phyloP scores from a whole-genome alignment of 345 rosid species.

The Rhizophora apiculata region DNA sequence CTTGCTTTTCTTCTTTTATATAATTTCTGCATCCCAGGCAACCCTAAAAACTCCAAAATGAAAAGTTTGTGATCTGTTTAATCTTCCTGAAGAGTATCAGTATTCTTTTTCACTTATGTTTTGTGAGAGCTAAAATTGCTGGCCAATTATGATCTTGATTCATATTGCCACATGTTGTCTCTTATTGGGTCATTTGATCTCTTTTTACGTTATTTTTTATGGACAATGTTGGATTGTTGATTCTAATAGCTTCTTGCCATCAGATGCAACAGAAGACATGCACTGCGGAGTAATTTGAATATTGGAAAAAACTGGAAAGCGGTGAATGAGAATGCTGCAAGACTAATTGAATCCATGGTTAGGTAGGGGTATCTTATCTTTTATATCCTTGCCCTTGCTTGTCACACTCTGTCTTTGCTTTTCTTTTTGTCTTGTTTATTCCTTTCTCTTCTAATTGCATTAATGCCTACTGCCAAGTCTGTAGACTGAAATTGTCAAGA shows the following conservation, averaged over 20 bases:
- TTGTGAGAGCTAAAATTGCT: too few relatives aligned
- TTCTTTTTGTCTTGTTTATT: background rate
- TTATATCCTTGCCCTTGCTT: background rate
- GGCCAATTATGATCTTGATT: too few relatives aligned
- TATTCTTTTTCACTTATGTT: too few relatives aligned
- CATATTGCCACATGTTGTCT: too few relatives aligned
- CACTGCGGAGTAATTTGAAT: constrained; percentile 43
- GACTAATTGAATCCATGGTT: constrained; percentile 53
- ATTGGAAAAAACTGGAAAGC: constrained; percentile 39
- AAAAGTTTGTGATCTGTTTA: too few relatives aligned
- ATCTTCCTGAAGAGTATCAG: too few relatives aligned
- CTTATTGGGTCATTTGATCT: background rate
- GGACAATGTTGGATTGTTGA: constrained; percentile 1
- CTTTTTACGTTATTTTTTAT: background rate
- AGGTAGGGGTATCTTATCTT: constrained; percentile 38
- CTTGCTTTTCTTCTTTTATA: too few relatives aligned
- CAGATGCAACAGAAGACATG: constrained; percentile 53
- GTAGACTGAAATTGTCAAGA: too few relatives aligned
- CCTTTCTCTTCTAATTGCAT: too few relatives aligned
- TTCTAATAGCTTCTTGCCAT: background rate
- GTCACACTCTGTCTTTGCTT: background rate
- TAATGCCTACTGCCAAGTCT: background rate
- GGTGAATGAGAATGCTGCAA: constrained; percentile 56
- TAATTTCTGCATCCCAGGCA: too few relatives aligned
- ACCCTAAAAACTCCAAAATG: too few relatives aligned